Conservation (phyloP, 306 rosid genomes). For the Vigna radiata region DNA sequence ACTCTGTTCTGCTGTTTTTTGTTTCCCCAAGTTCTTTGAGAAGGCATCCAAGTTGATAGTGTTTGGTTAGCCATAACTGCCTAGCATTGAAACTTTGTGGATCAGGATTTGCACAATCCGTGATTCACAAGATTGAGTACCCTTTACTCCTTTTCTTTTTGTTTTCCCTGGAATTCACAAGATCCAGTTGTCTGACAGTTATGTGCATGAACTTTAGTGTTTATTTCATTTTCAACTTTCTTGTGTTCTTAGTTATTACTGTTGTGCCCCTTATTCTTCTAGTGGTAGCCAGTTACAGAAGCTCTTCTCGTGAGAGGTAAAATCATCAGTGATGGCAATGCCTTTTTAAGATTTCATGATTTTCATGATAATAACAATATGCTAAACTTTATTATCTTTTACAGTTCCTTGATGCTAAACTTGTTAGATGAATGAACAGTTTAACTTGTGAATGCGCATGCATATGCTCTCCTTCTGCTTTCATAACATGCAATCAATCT, state of each 20-base stretch:
- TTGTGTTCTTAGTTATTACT: constrained; percentile 52
- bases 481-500: constrained; percentile 29
- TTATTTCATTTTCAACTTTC: constrained; percentile 54
- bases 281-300: constrained; percentile 35
- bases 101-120: constrained; percentile 60
- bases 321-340: constrained; percentile 28
- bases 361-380: constrained; percentile 3
- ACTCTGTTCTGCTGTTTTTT: constrained; percentile 9
- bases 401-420: constrained; percentile 21
- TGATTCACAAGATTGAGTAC: constrained; percentile 81
- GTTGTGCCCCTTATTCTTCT: constrained; percentile 42
- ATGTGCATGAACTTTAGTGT: constrained; percentile 64
- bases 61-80: constrained; percentile 33
- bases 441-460: background rate
- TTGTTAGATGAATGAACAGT: constrained; percentile 27
- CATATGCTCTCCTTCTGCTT: constrained; percentile 31
- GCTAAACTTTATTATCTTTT: constrained; percentile 26
- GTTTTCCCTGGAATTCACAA: constrained; percentile 59
- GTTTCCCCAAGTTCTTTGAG: constrained; percentile 32
- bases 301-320: constrained; percentile 24
- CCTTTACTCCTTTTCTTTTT: constrained; percentile 37
- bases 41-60: constrained; percentile 34
- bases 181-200: constrained; percentile 72
- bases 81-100: constrained; percentile 55
- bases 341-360: background rate